A percentile compares a stretch with the other conserved stretches of the same genome.
Evolutionary conservation across 306 rosid species (phyloP).

Genomic region (Quercus mongolica): DNA sequence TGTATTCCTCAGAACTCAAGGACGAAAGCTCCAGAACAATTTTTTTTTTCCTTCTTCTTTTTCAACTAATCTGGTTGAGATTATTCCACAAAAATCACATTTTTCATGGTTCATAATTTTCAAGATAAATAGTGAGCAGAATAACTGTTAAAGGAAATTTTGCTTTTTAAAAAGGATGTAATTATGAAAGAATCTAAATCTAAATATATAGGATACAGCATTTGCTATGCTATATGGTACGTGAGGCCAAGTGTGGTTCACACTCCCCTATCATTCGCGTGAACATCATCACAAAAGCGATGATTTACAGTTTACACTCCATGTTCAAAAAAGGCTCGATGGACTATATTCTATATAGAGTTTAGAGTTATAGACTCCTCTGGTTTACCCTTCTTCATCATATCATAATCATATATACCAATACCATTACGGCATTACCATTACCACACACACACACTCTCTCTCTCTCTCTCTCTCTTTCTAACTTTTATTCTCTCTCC

Average conservation of each 20-base stretch:
- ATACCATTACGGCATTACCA: neutral
- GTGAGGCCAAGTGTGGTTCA: neutral
- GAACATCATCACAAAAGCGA: neutral
- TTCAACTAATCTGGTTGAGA: too few relatives aligned
- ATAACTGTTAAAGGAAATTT: neutral
- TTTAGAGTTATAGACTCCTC: neutral
- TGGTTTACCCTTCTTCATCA: neutral
- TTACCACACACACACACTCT: neutral
- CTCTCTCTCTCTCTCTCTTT: slow-evolving; percentile 15
- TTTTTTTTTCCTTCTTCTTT: neutral
- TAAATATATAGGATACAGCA: too few relatives aligned
- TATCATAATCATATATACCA: neutral
- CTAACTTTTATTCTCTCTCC: slow-evolving; percentile 52
- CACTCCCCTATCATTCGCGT: slow-evolving; percentile 10
- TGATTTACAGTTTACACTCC: neutral
- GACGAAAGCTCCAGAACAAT: neutral
- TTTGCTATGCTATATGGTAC: too few relatives aligned
- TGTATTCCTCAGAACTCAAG: neutral
- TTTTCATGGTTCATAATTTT: neutral
- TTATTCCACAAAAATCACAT: neutral
- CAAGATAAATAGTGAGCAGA: neutral
- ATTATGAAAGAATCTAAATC: neutral
- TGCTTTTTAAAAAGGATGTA: neutral
- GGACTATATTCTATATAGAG: neutral
- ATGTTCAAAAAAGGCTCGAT: neutral